A percentile compares a stretch with the other conserved stretches of the same genome.
These are phyloP conservation scores for Adansonia digitata DNA, from an alignment of 345 rosid species.

Conservation along the genomic window DNA sequence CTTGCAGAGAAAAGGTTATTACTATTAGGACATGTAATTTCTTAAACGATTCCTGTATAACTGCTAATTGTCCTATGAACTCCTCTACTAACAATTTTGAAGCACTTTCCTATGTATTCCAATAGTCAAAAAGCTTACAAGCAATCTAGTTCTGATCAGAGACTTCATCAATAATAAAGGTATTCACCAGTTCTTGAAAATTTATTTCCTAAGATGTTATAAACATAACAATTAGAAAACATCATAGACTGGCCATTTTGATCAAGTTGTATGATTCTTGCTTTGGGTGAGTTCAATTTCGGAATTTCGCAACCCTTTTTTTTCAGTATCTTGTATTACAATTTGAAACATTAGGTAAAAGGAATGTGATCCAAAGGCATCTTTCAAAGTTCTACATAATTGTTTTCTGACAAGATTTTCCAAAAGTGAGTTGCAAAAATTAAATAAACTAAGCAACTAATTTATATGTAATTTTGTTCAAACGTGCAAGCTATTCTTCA, in stretches of 20 bases:
- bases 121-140: background rate
- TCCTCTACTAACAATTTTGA: background rate
- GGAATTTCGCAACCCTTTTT: background rate
- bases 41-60: no score
- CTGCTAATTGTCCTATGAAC: background rate
- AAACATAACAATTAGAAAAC: background rate
- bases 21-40: background rate
- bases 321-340: background rate
- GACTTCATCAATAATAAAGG: slow-evolving; percentile 20
- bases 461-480: background rate
- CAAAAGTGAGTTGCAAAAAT: background rate
- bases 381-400: background rate
- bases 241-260: background rate
- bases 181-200: background rate
- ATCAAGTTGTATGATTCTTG: no score
- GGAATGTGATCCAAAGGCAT: background rate
- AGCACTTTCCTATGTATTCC: background rate
- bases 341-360: background rate
- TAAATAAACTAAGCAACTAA: background rate
- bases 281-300: background rate
- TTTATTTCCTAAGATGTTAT: background rate
- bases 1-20: background rate
- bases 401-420: background rate
- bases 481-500: background rate
- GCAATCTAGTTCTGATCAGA: background rate